A percentile compares a stretch with the other conserved stretches of the same genome.
phyloP scores from a whole-genome alignment of 2,329 filamentous ascomycete species.

The Scedosporium minutisporum region DNA sequence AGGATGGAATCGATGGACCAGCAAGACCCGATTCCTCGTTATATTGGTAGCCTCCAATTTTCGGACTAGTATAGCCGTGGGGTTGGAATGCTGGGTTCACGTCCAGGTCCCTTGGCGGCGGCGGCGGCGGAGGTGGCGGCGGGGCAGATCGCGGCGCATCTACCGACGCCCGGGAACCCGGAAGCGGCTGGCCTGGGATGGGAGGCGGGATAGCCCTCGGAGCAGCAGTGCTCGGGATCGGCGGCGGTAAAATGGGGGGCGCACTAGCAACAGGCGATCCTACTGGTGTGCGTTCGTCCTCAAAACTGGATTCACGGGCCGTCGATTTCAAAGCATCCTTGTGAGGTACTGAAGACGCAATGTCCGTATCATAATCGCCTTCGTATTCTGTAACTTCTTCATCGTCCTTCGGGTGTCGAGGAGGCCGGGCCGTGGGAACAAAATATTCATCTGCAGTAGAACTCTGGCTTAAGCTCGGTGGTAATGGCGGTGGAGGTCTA shows the following conservation, averaged over 20 bases:
- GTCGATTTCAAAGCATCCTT: conserved; percentile 87
- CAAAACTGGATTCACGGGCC: conserved; percentile 64
- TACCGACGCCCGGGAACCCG: conserved; percentile 41
- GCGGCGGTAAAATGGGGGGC: conserved; percentile 41
- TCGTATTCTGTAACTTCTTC: conserved; percentile 89
- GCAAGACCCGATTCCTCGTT: conserved; percentile 41
- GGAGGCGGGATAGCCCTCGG: conserved; percentile 56
- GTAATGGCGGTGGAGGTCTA: conserved; percentile 59
- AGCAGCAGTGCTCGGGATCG: conserved; percentile 36
- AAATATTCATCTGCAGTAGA: conserved; percentile 46
- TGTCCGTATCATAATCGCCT: conserved; percentile 96
- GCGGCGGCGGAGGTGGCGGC: conserved; percentile 20
- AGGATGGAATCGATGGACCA: conserved; percentile 32
- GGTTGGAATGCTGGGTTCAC: conserved; percentile 63
- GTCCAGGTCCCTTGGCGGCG: conserved; percentile 19
- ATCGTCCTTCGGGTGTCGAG: conserved; percentile 44
- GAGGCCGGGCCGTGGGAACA: conserved; percentile 30
- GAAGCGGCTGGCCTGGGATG: conserved; percentile 44
- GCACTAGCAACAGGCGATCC: conserved; percentile 41
- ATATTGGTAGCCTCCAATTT: conserved; percentile 21
- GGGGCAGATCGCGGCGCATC: conserved; percentile 45
- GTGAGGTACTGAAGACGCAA: conserved; percentile 84
- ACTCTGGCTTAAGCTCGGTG: conserved; percentile 33
- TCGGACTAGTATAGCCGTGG: conserved; percentile 40
- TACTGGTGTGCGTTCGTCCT: conserved; percentile 48